Base-by-base conservation (phyloP, 2,329 filamentous ascomycete species). In the Pyrenochaeta sp. region DNA sequence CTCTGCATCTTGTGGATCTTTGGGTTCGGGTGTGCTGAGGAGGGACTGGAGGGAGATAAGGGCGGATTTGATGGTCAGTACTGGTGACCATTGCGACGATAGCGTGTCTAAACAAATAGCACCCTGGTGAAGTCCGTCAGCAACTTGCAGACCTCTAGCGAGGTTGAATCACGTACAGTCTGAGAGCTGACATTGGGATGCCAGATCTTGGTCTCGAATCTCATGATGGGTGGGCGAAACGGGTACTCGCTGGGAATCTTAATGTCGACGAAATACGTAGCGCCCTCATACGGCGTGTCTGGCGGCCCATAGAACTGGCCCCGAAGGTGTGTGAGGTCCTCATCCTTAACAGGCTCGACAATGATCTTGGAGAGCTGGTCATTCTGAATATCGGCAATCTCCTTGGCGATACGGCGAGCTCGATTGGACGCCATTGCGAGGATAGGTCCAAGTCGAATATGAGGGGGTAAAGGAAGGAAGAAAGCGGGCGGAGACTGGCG, bases 51-150 rank as follows among this genome's bases (percentile, higher is more conserved):
- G 85, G 28, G 93, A 97, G 58, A 99, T 88, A 45, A 99, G 87
- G 37, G 94, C 92, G 22, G 92, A 96, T 81, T 97, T 98, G 78
- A 99, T 94, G 13, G 94, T 99, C 60, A 97, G 86, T 25, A 99
- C 93, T 0, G 95, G 95, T 5, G 94, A 97, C 95, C 95, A 99
- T 68, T 91, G 92, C 12, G 86, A 86, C 9, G 91, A 90, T 15
- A 99, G 86, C 0, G 93, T 98, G 75, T 99, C 95, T 53, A 99
- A 88, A 74, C 95, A 99, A 76, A 99, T 99, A 27, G 93, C 94
- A 54, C 95, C 95, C 92, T 98, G 62, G 3, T 10, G 50, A n/a
- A 45, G 43, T 19, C 19, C 19, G 19, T 78, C 59, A 80, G 72
- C 32, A 43, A 24, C 19, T 7, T 27, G 0, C 5, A n/a, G 3